Base-by-base conservation (phyloP, 345 rosid genomes). In the Aquilaria malaccensis region DNA sequence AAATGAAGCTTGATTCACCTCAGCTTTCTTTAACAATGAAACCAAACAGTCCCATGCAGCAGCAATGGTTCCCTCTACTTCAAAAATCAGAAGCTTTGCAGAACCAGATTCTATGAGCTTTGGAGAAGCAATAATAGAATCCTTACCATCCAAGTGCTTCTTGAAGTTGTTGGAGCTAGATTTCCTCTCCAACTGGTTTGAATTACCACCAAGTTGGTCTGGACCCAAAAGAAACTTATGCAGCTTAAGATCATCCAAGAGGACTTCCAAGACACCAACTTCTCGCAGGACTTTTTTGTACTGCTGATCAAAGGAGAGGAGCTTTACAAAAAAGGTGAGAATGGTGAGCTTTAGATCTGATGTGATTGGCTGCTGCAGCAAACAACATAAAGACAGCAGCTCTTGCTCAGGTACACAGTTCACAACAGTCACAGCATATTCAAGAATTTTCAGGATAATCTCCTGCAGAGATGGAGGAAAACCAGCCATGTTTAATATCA, bases 331-430 rank as follows among this genome's bases (percentile, higher is more conserved):
- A 81, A 91, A 91, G 67, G 91, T 77, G 68, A 91, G 94, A 70
- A 88, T 77, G 10, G 91, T 84, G 71, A 85, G 89, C 91, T 91
- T 91, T 67, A 91, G 64, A 56, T 85, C 86, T 51, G 97, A 75
- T 67, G 97, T 68, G 50, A 91, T 91, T 63, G 87, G 86, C 66
- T 91, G 97, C 81, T 91, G 97, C 83, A 91, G 67, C 63, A 91
- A 80, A 82, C 97, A 91, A 75, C 96, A 88, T 54, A 91, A 87
- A 45, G 97, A 88, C 71, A 91, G 84, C 79, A 91, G 66, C 71
- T 91, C 97, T 74, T 91, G 97, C 81, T 91, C 97, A 14, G 97
- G 97, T 59, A 91, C 86, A 77, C 97, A 91, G 75, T 86, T 91
- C 73, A 85, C 94, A 60, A 91, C 96, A 31, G 97, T 91, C 66